These are phyloP conservation scores for Penicillium cataractarum DNA, from an alignment of 495 filamentous ascomycete genomes.

Conservation along the genomic window DNA sequence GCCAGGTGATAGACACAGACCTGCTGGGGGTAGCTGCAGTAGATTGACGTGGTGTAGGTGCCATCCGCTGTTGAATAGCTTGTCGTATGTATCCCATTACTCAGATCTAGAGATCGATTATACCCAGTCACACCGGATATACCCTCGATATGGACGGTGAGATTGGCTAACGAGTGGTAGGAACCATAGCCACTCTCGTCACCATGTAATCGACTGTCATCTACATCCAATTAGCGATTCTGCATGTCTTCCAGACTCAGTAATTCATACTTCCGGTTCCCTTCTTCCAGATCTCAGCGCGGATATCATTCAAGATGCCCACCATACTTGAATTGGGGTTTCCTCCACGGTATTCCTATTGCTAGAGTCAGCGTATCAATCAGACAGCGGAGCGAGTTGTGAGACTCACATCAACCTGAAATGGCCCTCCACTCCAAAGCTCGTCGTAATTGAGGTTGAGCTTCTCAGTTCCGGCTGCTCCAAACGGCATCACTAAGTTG, in stretches of 20 bases:
- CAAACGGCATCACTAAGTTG: constrained; percentile 5
- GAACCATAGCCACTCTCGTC: constrained; percentile 40
- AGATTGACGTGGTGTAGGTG: constrained; percentile 13
- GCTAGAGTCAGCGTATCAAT: not conserved
- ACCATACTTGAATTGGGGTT: constrained; percentile 12
- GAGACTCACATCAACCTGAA: constrained; percentile 2
- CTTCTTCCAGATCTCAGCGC: constrained; percentile 1
- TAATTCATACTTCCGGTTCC: constrained; percentile 2
- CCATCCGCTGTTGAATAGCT: constrained; percentile 2
- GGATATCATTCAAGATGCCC: constrained; percentile 3
- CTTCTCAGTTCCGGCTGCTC: constrained; percentile 4
- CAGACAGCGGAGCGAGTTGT: too few relatives aligned
- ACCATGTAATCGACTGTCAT: not conserved
- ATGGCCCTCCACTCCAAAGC: constrained; percentile 7
- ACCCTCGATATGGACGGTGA: constrained; percentile 41
- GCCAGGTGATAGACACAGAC: constrained; percentile 50
- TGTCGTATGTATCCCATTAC: constrained; percentile 40
- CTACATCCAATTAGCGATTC: not conserved
- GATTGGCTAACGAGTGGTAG: constrained; percentile 48
- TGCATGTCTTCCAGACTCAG: too few relatives aligned
- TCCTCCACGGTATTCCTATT: constrained; percentile 6
- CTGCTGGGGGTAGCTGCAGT: constrained; percentile 53
- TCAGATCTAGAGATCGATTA: constrained; percentile 45
- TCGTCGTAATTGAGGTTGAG: constrained; percentile 12
- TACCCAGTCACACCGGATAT: constrained; percentile 35